A percentile compares a stretch with the other conserved stretches of the same genome.
These are phyloP conservation scores for Tulasnella sp. DNA, from an alignment of 768 basidiomycete genomes.

Conservation along the genomic window DNA sequence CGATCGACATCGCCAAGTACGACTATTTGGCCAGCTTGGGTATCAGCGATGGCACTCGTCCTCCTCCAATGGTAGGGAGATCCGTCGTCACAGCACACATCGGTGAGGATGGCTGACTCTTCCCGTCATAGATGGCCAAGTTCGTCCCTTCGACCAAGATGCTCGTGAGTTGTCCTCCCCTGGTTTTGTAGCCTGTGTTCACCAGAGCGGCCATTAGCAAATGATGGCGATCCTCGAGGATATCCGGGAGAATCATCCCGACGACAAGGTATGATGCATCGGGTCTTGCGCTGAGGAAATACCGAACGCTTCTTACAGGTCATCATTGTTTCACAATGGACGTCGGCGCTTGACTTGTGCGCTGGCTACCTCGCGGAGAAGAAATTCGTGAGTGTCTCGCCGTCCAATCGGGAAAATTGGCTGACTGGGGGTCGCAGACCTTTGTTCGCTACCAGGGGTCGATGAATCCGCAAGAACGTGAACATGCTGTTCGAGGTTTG, in stretches of 20 bases:
- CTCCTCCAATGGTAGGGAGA: constrained; percentile 28
- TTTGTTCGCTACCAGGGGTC: constrained; percentile 43
- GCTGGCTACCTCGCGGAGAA: constrained; percentile 46
- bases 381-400: constrained; percentile 25
- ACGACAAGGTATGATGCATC: constrained; percentile 44
- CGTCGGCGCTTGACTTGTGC: constrained; percentile 48
- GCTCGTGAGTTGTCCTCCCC: constrained; percentile 35
- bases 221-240: constrained; percentile 47
- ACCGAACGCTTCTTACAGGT: constrained; percentile 29
- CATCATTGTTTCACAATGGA: constrained; percentile 62
- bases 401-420: constrained; percentile 25
- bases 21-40: background rate
- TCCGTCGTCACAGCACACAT: background rate
- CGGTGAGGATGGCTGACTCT: constrained; percentile 19
- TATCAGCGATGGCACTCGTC: constrained; percentile 16
- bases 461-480: constrained; percentile 42
- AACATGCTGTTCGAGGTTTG: constrained; percentile 44
- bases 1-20: constrained; percentile 24
- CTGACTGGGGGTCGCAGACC: constrained; percentile 35
- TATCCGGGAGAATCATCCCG: constrained; percentile 37
- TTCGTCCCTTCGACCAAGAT: constrained; percentile 65
- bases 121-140: constrained; percentile 28
- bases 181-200: background rate
- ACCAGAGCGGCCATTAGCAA: constrained; percentile 25
- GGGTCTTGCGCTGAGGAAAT: background rate